These are phyloP conservation scores for Allantophomopsis cytisporea DNA, from an alignment of 2,329 filamentous ascomycete species.

Conservation along the genomic window DNA sequence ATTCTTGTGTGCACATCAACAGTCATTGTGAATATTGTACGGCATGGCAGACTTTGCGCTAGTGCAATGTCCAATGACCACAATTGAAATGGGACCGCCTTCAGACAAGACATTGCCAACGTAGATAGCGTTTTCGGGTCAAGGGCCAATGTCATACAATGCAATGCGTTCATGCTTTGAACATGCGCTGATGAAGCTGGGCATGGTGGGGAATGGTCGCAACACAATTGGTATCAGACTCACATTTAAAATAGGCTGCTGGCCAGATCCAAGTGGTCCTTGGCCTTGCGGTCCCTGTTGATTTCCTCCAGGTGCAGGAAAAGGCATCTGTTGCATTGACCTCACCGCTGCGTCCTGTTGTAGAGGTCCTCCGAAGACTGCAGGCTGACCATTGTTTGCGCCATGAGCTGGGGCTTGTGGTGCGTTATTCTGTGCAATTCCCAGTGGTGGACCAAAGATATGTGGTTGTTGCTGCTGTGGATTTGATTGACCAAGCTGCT, in stretches of 20 bases:
- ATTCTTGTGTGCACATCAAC: too few relatives aligned
- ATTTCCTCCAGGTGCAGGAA: conserved; percentile 27
- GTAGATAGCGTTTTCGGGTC: too few relatives aligned
- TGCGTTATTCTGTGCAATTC: conserved; percentile 33
- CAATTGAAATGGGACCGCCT: too few relatives aligned
- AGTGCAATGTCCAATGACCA: too few relatives aligned
- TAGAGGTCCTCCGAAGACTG: conserved; percentile 55
- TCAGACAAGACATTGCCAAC: too few relatives aligned
- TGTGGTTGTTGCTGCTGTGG: conserved; percentile 35
- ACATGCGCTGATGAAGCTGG: too few relatives aligned
- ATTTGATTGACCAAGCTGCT: conserved; percentile 35
- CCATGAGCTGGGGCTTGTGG: conserved; percentile 38
- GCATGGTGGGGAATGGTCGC: too few relatives aligned
- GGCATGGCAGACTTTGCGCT: too few relatives aligned
- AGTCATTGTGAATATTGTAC: too few relatives aligned
- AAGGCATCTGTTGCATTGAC: conserved; percentile 50
- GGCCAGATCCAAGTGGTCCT: conserved; percentile 56
- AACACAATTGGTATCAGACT: conserved; percentile 15
- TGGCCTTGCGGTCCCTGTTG: conserved; percentile 16
- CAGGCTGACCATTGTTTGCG: conserved; percentile 43
- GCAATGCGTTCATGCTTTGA: too few relatives aligned
- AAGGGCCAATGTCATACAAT: too few relatives aligned
- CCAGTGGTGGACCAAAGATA: conserved; percentile 34
- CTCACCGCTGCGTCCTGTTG: conserved; percentile 27
- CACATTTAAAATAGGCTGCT: conserved; percentile 73